Percentiles rank a stretch among this genome's conserved stretches.
phyloP scores from a whole-genome alignment of 495 filamentous ascomycete genomes.

The Lichenothelia convexa region DNA sequence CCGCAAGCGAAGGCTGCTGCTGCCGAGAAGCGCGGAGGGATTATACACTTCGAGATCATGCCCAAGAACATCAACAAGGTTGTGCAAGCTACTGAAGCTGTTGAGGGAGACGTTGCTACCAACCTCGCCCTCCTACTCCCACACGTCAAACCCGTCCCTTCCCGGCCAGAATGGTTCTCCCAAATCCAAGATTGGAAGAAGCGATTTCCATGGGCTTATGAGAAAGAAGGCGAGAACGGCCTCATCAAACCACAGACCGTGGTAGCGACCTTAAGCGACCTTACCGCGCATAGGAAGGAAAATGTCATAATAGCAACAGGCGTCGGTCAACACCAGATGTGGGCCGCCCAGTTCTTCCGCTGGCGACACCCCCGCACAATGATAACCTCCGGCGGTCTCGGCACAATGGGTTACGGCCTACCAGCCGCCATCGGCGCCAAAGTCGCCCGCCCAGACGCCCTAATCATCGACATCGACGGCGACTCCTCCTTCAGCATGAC shows the following conservation, averaged over 20 bases:
- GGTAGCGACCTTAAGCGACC: conserved; percentile 61
- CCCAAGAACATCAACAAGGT: conserved; percentile 84
- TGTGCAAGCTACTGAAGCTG: conserved; percentile 61
- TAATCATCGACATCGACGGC: conserved; percentile 89
- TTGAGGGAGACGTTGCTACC: conserved; percentile 51
- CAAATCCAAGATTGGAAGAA: conserved; percentile 82
- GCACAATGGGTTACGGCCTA: conserved; percentile 90
- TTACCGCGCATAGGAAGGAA: conserved; percentile 56
- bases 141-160: conserved; percentile 31
- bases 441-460: conserved; percentile 64
- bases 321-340: conserved; percentile 96
- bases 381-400: conserved; percentile 80
- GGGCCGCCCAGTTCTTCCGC: conserved; percentile 84
- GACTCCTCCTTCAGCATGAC: conserved; percentile 98
- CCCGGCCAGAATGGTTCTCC: conserved; percentile 67
- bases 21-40: conserved; percentile 51
- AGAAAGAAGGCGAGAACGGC: conserved; percentile 46
- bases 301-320: conserved; percentile 75
- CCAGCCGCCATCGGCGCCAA: conserved; percentile 89
- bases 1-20: conserved; percentile 49
- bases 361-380: conserved; percentile 76
- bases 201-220: conserved; percentile 65
- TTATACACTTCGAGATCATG: conserved; percentile 67
- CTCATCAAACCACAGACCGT: conserved; percentile 79
- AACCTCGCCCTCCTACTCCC: conserved; percentile 64